Conservation (phyloP, 1,284 basidiomycete genomes). For the Pseudozyma hubeiensis region DNA sequence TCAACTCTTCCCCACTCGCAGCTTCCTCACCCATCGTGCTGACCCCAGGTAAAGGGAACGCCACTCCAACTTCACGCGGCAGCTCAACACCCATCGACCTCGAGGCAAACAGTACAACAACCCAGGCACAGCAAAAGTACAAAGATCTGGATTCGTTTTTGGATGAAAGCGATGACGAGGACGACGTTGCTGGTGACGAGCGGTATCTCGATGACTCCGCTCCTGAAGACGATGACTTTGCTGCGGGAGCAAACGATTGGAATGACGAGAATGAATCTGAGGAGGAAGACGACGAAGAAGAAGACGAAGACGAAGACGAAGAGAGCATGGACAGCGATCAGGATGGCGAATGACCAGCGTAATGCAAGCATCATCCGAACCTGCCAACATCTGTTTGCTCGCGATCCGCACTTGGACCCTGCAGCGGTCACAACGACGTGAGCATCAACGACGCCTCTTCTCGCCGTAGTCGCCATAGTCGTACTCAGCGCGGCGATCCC, state of each 20-base stretch:
- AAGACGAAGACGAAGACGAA: conserved; percentile 23
- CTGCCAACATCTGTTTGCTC: not conserved
- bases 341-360: conserved; percentile 6
- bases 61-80: conserved; percentile 13
- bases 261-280: conserved; percentile 29
- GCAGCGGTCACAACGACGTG: too few species aligned
- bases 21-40: conserved; percentile 13
- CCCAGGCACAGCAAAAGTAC: conserved; percentile 39
- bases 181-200: conserved; percentile 12
- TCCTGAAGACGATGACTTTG: conserved; percentile 57
- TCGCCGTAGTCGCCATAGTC: not conserved
- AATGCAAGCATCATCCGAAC: not conserved
- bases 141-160: conserved; percentile 64
- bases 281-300: conserved; percentile 24
- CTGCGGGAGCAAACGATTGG: conserved; percentile 13
- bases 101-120: conserved; percentile 13
- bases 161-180: conserved; percentile 60
- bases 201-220: conserved; percentile 47
- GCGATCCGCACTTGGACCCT: not conserved
- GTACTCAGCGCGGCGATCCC: not conserved
- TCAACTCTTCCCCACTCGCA: conserved; percentile 8
- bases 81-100: conserved; percentile 38
- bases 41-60: conserved; percentile 16
- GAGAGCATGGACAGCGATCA: conserved; percentile 16
- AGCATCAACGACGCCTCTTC: too few species aligned